phyloP scores from a whole-genome alignment of 2,329 filamentous ascomycete species.

The Microcyclosporella mali region DNA sequence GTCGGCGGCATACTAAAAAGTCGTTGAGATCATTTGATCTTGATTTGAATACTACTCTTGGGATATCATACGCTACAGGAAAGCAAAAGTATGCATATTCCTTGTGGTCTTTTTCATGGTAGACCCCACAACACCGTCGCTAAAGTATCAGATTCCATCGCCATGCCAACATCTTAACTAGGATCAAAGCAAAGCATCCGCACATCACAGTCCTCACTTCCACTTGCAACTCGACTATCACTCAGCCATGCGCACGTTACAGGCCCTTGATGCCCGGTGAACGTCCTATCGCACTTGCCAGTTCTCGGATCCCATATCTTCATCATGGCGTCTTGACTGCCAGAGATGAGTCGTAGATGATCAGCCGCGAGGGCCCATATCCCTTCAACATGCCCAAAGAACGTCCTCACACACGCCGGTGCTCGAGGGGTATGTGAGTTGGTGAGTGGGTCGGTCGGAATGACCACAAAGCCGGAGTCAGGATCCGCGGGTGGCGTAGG shows the following conservation, averaged over 20 bases:
- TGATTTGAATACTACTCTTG: too few species aligned
- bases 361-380: constrained; percentile 91
- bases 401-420: constrained; percentile 70
- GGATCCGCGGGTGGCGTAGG: constrained; percentile 10
- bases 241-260: constrained; percentile 91
- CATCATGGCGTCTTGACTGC: constrained; percentile 88
- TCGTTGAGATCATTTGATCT: too few species aligned
- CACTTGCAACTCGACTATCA: constrained; percentile 82
- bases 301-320: constrained; percentile 93
- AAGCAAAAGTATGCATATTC: too few species aligned
- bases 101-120: too few species aligned
- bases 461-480: constrained; percentile 15
- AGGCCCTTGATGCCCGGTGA: constrained; percentile 82
- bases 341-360: constrained; percentile 78
- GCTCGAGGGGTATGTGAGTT: constrained; percentile 31
- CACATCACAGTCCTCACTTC: constrained; percentile 89
- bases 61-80: too few species aligned
- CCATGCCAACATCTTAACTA: background rate
- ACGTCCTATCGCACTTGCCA: constrained; percentile 85
- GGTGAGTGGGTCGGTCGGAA: constrained; percentile 30
- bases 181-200: constrained; percentile 49
- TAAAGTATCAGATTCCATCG: too few species aligned
- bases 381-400: constrained; percentile 94
- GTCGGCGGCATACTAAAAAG: too few species aligned
- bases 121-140: too few species aligned